Base-by-base conservation (phyloP, 2,329 filamentous ascomycete species). In the Lasiodiplodia sp. region DNA sequence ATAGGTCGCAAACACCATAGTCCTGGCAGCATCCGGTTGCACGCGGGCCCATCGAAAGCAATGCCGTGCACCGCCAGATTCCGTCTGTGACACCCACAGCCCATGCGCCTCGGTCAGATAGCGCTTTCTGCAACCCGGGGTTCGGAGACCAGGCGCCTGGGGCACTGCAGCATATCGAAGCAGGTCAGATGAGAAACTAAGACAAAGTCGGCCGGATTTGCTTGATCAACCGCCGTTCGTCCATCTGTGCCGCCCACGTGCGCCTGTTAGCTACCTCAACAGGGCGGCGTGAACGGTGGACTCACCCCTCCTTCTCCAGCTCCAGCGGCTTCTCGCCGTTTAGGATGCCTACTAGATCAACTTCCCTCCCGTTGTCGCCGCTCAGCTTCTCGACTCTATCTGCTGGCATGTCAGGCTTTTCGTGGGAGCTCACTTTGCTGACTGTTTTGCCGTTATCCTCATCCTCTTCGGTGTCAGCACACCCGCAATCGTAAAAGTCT, bases 401-500 rank as follows among this genome's bases (percentile, higher is more conserved):
- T 31, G 69, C 66, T 51, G 73, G 74, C 74, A 76, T 78, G 52
- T 74, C 73, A 25, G 72, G 71, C 70, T 76, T 76, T 11, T 66
- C 71, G 37, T 58, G 57, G 28, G 53, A 47, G 51, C 64, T 62
- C 67, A 66, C 57, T 49, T 53, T 69, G 44, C 52, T 68, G 56
- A 68, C 68, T 53, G 69, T 68, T 28, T 55, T 66, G 31, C 51
- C 70, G 62, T 51, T 65, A 28, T 62, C 60, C 58, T 68, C 67
- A 34, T 71, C 69, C 64, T 70, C 71, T 34, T 72, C 84, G 66
- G 88, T 86, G 34, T 87, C 86, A 28, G 83, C 86, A 75, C 88
- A 90, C 38, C 88, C 88, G 73, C 88, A 91, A 74, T 91, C 88
- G 75, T 91, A 91, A 71, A 89, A 89, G 69, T 89, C 87, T 2